Evolutionary conservation across 148 eudicot genomes (phyloP), one percentile per base, ranked within the genome.

Genomic region (Simmondsia chinensis): DNA sequence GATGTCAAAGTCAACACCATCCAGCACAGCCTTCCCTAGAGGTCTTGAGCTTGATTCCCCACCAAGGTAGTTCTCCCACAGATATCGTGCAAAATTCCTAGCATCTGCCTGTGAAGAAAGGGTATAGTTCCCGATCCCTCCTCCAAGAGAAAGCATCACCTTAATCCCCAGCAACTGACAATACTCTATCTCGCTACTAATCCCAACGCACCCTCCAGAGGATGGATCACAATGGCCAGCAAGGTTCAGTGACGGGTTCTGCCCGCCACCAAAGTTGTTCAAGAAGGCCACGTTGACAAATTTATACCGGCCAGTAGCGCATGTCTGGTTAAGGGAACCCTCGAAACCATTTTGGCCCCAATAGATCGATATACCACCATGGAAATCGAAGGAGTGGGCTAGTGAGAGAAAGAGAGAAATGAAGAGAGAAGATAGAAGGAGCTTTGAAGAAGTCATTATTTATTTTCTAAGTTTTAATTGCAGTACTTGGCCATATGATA

Each of bases 271-370:
- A 32, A 72, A 72, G 12, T 41, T 34, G 57, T 72, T 60, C 0
- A 72, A 36, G 42, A 72, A 72, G 0, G 78, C 78, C 9, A 72
- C 25, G 37, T 72, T 72, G 30, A 72, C 63, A 25, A 67, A 72
- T 2, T 59, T 59, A 37, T 63, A 72, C 2, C 65, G 50, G 3
- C 67, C 70, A 1, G 70, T 62, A 20, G 52, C 73, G 51, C 78
- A 72, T 0, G 76, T 71, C 19, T 71, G 64, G 14, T 66, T 66
- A 2, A 71, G 41, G 2, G 68, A 62, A 0, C 72, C 76, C 33
- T 71, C 76, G 3, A 26, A 18, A 2, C 76, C 76, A 12, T 66
- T 71, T 9, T 71, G 76, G 15, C 76, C 76, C 76, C 76, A 71
- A 24, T 71, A 71, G 16, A 71, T 61, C 33, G 72, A 72, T 34